Conservation (phyloP, 495 filamentous ascomycete genomes). For the Barbatosphaeria neglecta region DNA sequence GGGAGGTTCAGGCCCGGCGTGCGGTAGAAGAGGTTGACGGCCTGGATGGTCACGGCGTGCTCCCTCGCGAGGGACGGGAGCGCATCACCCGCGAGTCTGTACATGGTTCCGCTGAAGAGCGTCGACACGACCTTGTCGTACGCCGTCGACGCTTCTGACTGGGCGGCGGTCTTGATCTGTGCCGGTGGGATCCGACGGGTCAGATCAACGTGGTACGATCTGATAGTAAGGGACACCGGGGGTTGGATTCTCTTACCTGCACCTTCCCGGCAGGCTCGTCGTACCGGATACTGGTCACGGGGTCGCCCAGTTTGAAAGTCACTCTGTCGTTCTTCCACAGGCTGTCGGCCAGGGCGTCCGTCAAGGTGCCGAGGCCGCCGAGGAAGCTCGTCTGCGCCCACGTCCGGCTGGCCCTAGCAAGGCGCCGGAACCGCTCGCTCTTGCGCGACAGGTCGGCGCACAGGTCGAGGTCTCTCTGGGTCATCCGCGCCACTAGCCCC, state of each 20-base stretch:
- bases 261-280: constrained; percentile 7
- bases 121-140: constrained; percentile 66
- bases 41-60: constrained; percentile 70
- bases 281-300: constrained; percentile 23
- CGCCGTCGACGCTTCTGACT: constrained; percentile 4
- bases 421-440: neutral
- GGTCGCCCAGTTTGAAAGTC: constrained; percentile 33
- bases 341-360: constrained; percentile 29
- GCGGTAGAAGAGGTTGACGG: constrained; percentile 79
- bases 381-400: constrained; percentile 31
- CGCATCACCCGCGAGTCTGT: constrained; percentile 25
- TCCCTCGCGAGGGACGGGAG: constrained; percentile 42
- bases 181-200: neutral
- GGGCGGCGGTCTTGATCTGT: constrained; percentile 17
- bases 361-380: constrained; percentile 45
- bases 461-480: neutral
- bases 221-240: too few relatives aligned
- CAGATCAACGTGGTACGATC: neutral
- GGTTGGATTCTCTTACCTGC: constrained; percentile 1
- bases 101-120: constrained; percentile 41
- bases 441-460: neutral
- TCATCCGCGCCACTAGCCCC: neutral
- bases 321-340: constrained; percentile 39
- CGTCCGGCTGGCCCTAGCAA: constrained; percentile 1
- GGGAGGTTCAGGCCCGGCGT: constrained; percentile 50